A percentile compares a stretch with the other conserved stretches of the same genome.
Evolutionary conservation across 306 rosid genomes (phyloP).

Genomic region (Glycine soja): DNA sequence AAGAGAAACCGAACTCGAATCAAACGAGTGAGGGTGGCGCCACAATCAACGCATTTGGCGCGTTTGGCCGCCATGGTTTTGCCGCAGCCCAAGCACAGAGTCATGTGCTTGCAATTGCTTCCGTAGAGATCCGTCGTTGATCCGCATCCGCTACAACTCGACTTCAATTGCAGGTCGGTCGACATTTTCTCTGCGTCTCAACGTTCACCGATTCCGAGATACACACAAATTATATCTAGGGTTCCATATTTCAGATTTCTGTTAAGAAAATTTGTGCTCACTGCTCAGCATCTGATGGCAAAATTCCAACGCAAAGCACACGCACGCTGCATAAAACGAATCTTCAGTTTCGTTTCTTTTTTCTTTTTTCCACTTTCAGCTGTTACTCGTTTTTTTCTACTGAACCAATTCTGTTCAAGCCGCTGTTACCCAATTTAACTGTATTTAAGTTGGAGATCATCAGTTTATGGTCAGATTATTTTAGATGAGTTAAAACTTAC

Average conservation of each 20-base stretch:
- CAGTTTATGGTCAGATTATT: not conserved
- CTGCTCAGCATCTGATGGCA: not conserved
- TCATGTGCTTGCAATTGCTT: constrained; percentile 96
- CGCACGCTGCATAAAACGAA: not conserved
- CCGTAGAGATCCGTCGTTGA: constrained; percentile 84
- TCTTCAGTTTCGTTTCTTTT: not conserved
- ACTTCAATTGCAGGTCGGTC: constrained; percentile 65
- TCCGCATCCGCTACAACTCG: constrained; percentile 81
- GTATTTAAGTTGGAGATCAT: not conserved
- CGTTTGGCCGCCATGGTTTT: constrained; percentile 82
- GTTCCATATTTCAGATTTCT: constrained; percentile 18
- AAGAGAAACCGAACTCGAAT: constrained; percentile 68
- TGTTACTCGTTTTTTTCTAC: no score
- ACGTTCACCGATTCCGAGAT: not conserved
- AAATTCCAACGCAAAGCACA: not conserved
- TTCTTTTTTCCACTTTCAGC: not conserved
- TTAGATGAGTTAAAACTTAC: not conserved
- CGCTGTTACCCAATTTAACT: not conserved
- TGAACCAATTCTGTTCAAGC: no score
- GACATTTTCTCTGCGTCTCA: constrained; percentile 49
- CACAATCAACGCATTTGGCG: constrained; percentile 79
- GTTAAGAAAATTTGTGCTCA: not conserved
- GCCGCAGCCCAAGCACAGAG: constrained; percentile 84
- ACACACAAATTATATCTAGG: constrained; percentile 9
- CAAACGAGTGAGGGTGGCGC: constrained; percentile 72